phyloP scores from a whole-genome alignment of 2,329 filamentous ascomycete genomes.

The Xylaria hypoxylon region DNA sequence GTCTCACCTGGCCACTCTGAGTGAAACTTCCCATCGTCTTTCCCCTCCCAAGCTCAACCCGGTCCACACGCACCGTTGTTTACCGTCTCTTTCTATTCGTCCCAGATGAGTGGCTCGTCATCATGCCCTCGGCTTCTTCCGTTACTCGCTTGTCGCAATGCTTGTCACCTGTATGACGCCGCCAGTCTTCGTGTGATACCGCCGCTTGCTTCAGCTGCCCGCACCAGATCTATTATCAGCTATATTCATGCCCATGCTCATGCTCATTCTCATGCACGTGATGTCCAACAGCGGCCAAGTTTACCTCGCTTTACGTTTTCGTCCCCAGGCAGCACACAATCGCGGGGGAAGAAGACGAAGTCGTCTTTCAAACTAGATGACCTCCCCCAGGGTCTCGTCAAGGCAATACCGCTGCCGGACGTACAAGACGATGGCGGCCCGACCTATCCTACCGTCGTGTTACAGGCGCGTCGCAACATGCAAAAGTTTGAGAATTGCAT shows the following conservation, averaged over 20 bases:
- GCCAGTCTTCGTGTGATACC: slow-evolving; percentile 20
- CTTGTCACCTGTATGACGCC: slow-evolving; percentile 32
- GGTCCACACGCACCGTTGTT: slow-evolving; percentile 4
- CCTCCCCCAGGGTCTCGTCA: slow-evolving; percentile 64
- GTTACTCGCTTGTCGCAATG: slow-evolving; percentile 39
- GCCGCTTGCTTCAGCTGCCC: slow-evolving; percentile 27
- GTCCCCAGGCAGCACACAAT: slow-evolving; percentile 37
- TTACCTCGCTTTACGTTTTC: slow-evolving; percentile 13
- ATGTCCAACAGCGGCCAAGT: slow-evolving; percentile 21
- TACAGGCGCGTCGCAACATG: slow-evolving; percentile 91
- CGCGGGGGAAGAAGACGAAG: slow-evolving; percentile 66
- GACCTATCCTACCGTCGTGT: slow-evolving; percentile 85
- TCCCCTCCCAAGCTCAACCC: not conserved
- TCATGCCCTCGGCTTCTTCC: slow-evolving; percentile 42
- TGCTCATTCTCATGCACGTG: slow-evolving; percentile 34
- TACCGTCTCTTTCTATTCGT: slow-evolving; percentile 26
- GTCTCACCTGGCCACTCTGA: slow-evolving; percentile 1
- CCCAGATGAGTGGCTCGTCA: slow-evolving; percentile 41
- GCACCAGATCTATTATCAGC: slow-evolving; percentile 26
- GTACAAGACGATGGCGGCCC: slow-evolving; percentile 58
- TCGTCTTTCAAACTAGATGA: slow-evolving; percentile 67
- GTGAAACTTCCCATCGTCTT: slow-evolving; percentile 2
- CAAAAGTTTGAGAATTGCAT: slow-evolving; percentile 90
- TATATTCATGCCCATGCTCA: slow-evolving; percentile 22
- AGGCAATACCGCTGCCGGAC: slow-evolving; percentile 37